Evolutionary conservation across 2,329 filamentous ascomycete species (phyloP).

Genomic region (Malbranchea cinnamomea): DNA sequence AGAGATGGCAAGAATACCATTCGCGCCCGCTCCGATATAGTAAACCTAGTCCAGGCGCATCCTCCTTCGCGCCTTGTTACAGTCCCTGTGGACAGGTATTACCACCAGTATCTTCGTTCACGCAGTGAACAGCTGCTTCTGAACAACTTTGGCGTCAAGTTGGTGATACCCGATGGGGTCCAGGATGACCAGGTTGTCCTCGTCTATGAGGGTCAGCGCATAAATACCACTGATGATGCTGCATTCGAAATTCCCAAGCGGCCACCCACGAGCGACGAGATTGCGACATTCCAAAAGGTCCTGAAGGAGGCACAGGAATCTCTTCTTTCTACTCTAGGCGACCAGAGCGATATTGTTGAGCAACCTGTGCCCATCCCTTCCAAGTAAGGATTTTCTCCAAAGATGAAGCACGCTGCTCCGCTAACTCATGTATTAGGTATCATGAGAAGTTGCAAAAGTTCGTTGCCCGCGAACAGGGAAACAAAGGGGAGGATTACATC

Average conservation of each 20-base stretch:
- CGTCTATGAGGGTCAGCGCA: constrained; percentile 33
- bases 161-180: constrained; percentile 33
- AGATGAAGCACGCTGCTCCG: too few relatives aligned
- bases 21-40: constrained; percentile 34
- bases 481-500: constrained; percentile 34
- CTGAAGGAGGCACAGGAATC: constrained; percentile 44
- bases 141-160: constrained; percentile 31
- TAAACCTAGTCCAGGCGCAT: constrained; percentile 34
- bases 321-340: constrained; percentile 38
- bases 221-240: constrained; percentile 19
- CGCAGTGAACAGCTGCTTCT: constrained; percentile 25
- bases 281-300: constrained; percentile 40
- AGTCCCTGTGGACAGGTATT: constrained; percentile 34
- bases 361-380: constrained; percentile 39
- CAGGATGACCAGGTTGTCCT: constrained; percentile 28
- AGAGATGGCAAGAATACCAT: constrained; percentile 64
- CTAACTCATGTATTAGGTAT: constrained; percentile 28
- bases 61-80: constrained; percentile 30
- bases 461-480: constrained; percentile 41
- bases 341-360: constrained; percentile 40
- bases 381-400: constrained; percentile 26
- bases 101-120: constrained; percentile 31
- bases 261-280: constrained; percentile 40
- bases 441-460: constrained; percentile 49
- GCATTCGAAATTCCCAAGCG: constrained; percentile 41